Evolutionary conservation across 2,329 filamentous ascomycete species (phyloP).

Genomic region (Aspergillus versicolor): DNA sequence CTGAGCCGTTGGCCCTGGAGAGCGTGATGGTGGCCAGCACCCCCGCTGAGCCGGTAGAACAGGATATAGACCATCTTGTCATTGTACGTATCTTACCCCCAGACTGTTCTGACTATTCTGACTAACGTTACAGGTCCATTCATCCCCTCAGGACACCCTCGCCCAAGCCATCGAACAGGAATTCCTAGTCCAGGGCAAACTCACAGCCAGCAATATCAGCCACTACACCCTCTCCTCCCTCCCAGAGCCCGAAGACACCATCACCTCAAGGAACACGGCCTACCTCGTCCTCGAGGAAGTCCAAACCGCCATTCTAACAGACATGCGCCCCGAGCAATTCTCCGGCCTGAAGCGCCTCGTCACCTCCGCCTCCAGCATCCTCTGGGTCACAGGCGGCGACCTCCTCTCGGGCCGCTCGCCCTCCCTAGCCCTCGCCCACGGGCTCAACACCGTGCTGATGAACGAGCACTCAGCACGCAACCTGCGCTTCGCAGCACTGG

Average conservation of each 20-base stretch:
- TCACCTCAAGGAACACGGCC: background rate
- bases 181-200: background rate
- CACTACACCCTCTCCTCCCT: background rate
- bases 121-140: background rate
- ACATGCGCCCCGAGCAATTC: background rate
- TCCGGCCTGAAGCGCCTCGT: background rate
- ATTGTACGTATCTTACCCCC: background rate
- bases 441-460: background rate
- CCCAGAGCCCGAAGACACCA: background rate
- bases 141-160: background rate
- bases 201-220: background rate
- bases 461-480: background rate
- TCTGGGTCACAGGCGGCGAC: background rate
- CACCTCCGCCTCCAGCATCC: background rate
- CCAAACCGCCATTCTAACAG: background rate
- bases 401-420: background rate
- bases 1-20: background rate
- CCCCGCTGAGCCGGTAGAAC: background rate
- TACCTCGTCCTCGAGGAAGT: background rate
- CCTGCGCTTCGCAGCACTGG: background rate
- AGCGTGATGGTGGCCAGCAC: background rate
- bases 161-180: background rate
- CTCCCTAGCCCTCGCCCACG: background rate
- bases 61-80: background rate
- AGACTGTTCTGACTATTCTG: no score